These are phyloP conservation scores for Lactarius vividus DNA, from an alignment of 768 basidiomycete genomes.

Conservation along the genomic window DNA sequence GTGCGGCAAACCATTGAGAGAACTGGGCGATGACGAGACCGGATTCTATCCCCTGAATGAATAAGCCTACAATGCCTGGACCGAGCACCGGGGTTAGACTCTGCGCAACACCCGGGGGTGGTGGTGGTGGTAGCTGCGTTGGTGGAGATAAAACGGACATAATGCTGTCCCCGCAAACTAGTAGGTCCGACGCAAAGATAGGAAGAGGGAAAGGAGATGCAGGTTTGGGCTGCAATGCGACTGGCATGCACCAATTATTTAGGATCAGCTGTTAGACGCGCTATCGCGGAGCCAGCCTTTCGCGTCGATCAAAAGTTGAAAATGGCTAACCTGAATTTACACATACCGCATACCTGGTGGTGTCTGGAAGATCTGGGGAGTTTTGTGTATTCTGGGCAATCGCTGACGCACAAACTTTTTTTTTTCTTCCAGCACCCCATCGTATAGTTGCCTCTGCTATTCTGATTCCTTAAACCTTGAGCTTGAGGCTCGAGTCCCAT, in stretches of 20 bases:
- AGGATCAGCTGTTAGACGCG: not conserved
- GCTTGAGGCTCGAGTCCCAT: not conserved
- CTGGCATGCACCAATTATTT: not conserved
- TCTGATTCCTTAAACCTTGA: not conserved
- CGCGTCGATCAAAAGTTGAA: not conserved
- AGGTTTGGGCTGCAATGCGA: not conserved
- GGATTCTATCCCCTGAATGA: conserved; percentile 4
- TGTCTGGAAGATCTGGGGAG: not conserved
- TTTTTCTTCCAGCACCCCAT: not conserved
- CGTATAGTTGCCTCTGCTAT: not conserved
- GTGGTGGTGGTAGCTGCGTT: not conserved
- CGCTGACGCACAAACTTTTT: not conserved
- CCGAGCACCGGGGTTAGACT: not conserved
- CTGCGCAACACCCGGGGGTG: not conserved
- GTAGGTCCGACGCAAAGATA: not conserved
- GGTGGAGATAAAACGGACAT: conserved; percentile 1
- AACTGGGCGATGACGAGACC: conserved; percentile 15
- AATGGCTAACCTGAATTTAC: not conserved
- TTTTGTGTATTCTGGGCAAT: not conserved
- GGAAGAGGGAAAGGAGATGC: no score
- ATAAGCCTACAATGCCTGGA: conserved; percentile 5
- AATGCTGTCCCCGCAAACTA: not conserved
- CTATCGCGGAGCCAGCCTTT: not conserved
- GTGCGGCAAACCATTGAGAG: conserved; percentile 8
- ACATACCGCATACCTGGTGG: not conserved